Conservation (phyloP, 148 eudicot genomes). For the Camellia lanceoleosa region DNA sequence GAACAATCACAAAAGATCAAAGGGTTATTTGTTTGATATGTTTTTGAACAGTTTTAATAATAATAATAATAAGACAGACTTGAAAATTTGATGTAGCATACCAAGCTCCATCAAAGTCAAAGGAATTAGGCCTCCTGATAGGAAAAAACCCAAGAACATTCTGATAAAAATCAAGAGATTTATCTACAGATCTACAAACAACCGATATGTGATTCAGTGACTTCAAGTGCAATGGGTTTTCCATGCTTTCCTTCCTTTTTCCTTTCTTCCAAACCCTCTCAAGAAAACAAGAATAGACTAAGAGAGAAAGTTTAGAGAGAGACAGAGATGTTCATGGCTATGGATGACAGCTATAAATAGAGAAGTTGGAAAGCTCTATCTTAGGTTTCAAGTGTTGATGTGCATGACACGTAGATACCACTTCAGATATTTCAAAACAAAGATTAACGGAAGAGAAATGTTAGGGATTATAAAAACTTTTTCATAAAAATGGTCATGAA, state of each 20-base stretch:
- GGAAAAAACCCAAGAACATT: constrained; percentile 46
- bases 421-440: too few relatives aligned
- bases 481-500: too few relatives aligned
- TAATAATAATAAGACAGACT: not conserved
- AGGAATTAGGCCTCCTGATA: constrained; percentile 40
- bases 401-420: too few relatives aligned
- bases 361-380: not conserved
- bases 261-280: not conserved
- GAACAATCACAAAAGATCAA: not conserved
- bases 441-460: too few relatives aligned
- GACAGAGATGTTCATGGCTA: not conserved
- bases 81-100: constrained; percentile 6
- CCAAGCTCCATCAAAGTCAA: constrained; percentile 57
- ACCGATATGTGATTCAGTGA: constrained; percentile 54
- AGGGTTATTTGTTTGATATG: not conserved
- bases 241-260: constrained; percentile 16
- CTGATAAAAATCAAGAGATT: constrained; percentile 47
- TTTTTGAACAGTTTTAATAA: too few relatives aligned
- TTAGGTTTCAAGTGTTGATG: too few relatives aligned
- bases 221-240: constrained; percentile 36
- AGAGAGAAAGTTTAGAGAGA: not conserved
- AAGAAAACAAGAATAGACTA: not conserved
- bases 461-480: too few relatives aligned
- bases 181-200: constrained; percentile 38
- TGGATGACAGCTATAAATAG: not conserved